Evolutionary conservation across 1,139 yeast genomes (phyloP).

Genomic region (Lodderomyces oxycetoniae): DNA sequence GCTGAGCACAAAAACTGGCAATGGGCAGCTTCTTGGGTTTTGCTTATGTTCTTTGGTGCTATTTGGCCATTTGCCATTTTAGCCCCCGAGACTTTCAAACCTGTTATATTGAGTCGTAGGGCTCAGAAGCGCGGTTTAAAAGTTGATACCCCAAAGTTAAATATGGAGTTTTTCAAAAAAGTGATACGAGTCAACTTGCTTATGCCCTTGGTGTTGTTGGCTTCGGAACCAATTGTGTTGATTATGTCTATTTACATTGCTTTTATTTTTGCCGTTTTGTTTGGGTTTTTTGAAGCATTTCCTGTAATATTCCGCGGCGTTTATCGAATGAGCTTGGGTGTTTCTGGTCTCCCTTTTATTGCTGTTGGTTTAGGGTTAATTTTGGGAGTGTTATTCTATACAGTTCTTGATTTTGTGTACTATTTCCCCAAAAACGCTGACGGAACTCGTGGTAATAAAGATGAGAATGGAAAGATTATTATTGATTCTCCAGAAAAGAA

Average conservation of each 20-base stretch:
- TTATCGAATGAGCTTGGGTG: conserved; percentile 53
- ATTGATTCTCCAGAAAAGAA: conserved; percentile 38
- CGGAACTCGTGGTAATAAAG: conserved; percentile 56
- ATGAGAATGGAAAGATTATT: conserved; percentile 50
- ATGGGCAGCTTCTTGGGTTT: conserved; percentile 74
- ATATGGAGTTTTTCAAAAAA: conserved; percentile 17
- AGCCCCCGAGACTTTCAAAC: conserved; percentile 70
- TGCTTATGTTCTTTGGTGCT: conserved; percentile 67
- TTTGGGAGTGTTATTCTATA: conserved; percentile 47
- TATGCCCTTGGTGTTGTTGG: conserved; percentile 61
- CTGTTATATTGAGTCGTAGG: conserved; percentile 51
- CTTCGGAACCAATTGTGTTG: conserved; percentile 65
- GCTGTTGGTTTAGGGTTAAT: conserved; percentile 66
- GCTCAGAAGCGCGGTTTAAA: conserved; percentile 56
- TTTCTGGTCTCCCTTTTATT: conserved; percentile 63
- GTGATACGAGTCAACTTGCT: conserved; percentile 46
- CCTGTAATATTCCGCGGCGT: conserved; percentile 67
- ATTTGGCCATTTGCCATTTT: conserved; percentile 52
- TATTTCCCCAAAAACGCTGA: conserved; percentile 58
- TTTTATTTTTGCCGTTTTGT: conserved; percentile 68
- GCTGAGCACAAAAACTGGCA: conserved; percentile 66
- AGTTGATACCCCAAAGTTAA: conserved; percentile 30
- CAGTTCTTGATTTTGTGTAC: conserved; percentile 42
- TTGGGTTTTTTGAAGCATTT: conserved; percentile 74
- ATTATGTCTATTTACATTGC: conserved; percentile 65